phyloP scores from a whole-genome alignment of 352 stramenopile species.

The Phytophthora cryptogea region DNA sequence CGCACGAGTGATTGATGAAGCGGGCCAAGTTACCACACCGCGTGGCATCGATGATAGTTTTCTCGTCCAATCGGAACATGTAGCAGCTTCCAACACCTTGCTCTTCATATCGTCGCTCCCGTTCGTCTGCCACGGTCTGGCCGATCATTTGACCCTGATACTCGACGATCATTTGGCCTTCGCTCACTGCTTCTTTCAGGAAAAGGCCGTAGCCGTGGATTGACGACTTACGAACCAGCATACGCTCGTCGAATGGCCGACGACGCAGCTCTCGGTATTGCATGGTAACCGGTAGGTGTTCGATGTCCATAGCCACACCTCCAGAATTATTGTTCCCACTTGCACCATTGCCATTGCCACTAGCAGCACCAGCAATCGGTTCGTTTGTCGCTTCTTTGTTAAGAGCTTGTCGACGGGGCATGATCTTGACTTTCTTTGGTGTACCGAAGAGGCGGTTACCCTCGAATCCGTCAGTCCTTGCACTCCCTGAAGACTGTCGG shows the following conservation, averaged over 20 bases:
- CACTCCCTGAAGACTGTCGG: slow-evolving; percentile 81
- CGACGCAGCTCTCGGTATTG: slow-evolving; percentile 93
- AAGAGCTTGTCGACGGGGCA: slow-evolving; percentile 35
- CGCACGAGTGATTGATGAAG: slow-evolving; percentile 97
- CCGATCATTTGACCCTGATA: slow-evolving; percentile 95
- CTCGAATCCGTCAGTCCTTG: slow-evolving; percentile 86
- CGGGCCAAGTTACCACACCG: slow-evolving; percentile 92
- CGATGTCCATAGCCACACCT: slow-evolving; percentile 74
- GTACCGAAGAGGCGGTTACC: slow-evolving; percentile 54
- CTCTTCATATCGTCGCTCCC: slow-evolving; percentile 94
- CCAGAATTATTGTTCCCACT: slow-evolving; percentile 18
- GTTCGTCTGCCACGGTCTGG: slow-evolving; percentile 91
- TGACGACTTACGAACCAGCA: slow-evolving; percentile 92
- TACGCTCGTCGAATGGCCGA: slow-evolving; percentile 88
- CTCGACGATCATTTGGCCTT: slow-evolving; percentile 97
- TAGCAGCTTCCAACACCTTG: slow-evolving; percentile 96
- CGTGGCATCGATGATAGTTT: slow-evolving; percentile 96
- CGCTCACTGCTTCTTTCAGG: slow-evolving; percentile 87
- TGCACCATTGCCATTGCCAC: slow-evolving; percentile 10
- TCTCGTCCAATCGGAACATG: slow-evolving; percentile 96
- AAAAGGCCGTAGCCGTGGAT: slow-evolving; percentile 98
- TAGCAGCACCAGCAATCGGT: slow-evolving; percentile 20
- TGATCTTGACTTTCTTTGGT: slow-evolving; percentile 39
- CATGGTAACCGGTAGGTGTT: slow-evolving; percentile 86
- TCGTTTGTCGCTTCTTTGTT: slow-evolving; percentile 48